phyloP scores from a whole-genome alignment of 2,329 filamentous ascomycete species.

The Diaporthe amygdali region DNA sequence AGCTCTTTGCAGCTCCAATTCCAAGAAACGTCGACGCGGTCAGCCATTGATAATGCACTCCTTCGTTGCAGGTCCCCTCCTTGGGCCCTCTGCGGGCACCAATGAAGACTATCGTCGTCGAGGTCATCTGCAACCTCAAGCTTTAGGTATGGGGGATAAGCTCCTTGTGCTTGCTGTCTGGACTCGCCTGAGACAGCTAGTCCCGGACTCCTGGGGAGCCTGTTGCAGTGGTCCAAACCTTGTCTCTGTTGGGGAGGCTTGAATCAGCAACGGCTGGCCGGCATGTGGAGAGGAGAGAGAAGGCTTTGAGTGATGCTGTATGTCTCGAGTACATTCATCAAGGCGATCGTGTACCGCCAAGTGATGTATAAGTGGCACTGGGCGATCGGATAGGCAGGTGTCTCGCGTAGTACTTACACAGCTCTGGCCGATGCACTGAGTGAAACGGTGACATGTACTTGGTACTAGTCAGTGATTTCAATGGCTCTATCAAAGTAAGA shows the following conservation, averaged over 20 bases:
- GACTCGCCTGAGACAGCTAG: constrained; percentile 15
- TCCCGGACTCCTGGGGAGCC: not conserved
- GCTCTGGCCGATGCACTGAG: not conserved
- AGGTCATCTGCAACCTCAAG: constrained; percentile 23
- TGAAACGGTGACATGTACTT: not conserved
- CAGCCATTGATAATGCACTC: constrained; percentile 7
- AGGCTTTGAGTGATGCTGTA: not conserved
- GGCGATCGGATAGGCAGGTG: not conserved
- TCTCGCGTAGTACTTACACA: not conserved
- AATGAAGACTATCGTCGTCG: constrained; percentile 18
- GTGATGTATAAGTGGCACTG: not conserved
- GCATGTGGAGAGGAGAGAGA: not conserved
- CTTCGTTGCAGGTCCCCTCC: constrained; percentile 21
- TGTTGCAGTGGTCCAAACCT: constrained; percentile 1
- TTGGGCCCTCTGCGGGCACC: constrained; percentile 25
- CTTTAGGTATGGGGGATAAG: not conserved
- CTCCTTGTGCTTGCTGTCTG: not conserved
- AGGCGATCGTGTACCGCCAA: not conserved
- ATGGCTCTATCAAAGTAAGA: not conserved
- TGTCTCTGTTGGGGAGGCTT: not conserved
- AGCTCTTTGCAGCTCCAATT: not conserved
- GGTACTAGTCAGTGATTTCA: not conserved
- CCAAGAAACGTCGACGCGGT: not conserved
- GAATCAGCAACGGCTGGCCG: not conserved
- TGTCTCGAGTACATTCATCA: not conserved